phyloP scores from a whole-genome alignment of 2,329 filamentous ascomycete species.

The Aspergillus japonicus region DNA sequence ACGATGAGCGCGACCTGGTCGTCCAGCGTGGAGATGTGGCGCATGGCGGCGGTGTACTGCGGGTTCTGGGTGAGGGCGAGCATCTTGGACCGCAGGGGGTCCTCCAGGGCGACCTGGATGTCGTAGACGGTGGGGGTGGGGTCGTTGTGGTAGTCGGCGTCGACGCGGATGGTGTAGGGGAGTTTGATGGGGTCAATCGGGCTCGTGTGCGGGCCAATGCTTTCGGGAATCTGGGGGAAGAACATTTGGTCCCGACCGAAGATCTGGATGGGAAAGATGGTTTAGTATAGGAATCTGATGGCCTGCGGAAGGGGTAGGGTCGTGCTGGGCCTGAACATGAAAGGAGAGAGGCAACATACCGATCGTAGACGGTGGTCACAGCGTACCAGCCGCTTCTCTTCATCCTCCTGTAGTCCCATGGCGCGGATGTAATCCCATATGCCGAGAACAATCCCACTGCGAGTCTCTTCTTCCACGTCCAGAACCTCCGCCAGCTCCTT shows the following conservation, averaged over 20 bases:
- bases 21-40: constrained; percentile 73
- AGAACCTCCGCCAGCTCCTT: constrained; percentile 77
- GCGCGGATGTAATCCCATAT: constrained; percentile 94
- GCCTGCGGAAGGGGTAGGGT: neutral
- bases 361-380: constrained; percentile 80
- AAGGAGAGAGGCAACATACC: constrained; percentile 50
- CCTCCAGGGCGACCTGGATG: constrained; percentile 78
- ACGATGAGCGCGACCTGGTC: constrained; percentile 81
- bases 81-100: constrained; percentile 71
- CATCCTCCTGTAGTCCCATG: constrained; percentile 84
- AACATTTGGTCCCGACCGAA: constrained; percentile 73
- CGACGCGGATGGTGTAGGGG: constrained; percentile 89
- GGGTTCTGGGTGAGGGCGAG: constrained; percentile 66
- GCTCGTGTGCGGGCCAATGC: constrained; percentile 73
- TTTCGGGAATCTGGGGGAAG: constrained; percentile 81
- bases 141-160: constrained; percentile 74
- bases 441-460: constrained; percentile 82
- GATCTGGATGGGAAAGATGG: constrained; percentile 51
- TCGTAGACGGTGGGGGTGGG: constrained; percentile 85
- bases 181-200: constrained; percentile 80
- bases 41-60: constrained; percentile 68
- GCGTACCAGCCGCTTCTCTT: constrained; percentile 88
- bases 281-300: neutral
- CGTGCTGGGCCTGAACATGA: neutral
- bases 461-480: constrained; percentile 82